Percentiles rank a stretch among this genome's conserved stretches.
phyloP scores from a whole-genome alignment of 2,329 filamentous ascomycete species.

The Aspergillus caelatus region DNA sequence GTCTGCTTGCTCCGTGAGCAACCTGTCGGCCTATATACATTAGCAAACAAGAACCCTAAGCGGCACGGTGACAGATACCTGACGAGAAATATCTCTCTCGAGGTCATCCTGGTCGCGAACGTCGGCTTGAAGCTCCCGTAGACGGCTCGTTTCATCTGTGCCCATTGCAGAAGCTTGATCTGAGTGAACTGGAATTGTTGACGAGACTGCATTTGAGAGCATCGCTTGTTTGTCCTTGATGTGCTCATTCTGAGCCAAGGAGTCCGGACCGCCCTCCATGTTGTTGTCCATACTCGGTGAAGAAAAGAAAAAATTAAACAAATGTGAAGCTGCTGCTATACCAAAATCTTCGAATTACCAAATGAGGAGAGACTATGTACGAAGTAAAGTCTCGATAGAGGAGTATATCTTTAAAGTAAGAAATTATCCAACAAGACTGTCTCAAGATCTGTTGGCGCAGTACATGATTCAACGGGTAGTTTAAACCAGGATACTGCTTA shows the following conservation, averaged over 20 bases:
- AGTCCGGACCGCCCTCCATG: neutral
- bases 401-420: neutral
- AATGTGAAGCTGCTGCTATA: neutral
- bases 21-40: constrained; percentile 54
- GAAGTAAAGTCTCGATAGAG: neutral
- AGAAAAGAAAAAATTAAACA: neutral
- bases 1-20: constrained; percentile 64
- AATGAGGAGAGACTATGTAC: neutral
- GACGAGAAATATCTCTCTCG: constrained; percentile 77
- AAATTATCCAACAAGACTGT: neutral
- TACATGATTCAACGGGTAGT: neutral
- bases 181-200: neutral
- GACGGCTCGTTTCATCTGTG: constrained; percentile 60
- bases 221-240: neutral
- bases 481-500: neutral
- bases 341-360: neutral
- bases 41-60: neutral
- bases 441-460: neutral
- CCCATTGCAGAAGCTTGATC: constrained; percentile 7
- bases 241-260: neutral
- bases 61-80: constrained; percentile 38
- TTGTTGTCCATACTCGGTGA: neutral
- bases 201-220: neutral
- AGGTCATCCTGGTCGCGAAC: constrained; percentile 87
- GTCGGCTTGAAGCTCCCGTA: constrained; percentile 66